Base-by-base conservation (phyloP, 495 filamentous ascomycete genomes). In the Penicillium coffeae region DNA sequence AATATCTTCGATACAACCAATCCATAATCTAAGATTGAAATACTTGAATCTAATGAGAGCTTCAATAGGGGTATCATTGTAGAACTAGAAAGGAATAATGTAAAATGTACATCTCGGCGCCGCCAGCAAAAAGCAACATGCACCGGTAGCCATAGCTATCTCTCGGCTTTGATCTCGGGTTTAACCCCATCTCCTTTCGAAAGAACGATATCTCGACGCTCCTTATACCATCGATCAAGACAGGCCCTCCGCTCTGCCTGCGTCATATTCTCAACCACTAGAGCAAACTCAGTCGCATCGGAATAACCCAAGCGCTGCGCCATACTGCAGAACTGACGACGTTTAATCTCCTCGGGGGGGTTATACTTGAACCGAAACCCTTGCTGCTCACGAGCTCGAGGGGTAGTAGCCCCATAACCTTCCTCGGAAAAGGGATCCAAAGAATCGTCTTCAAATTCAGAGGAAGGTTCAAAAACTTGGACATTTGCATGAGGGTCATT, bases 201-300 rank as follows among this genome's bases (percentile, higher is more conserved):
- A 21, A 59, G 41, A 18, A 68, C 41, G 21, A 65, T 25, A 25
- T 73, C 68, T 60, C 78, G 76, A 51, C 84, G 68, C 55, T 70
- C 66, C 22, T 60, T 52, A 70, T 98, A 96, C 76, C 95, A 97
- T 32, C 66, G 71, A 43, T 95, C 89, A 48, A 98, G 73, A 65
- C 82, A 89, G 42, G 83, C 80, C 56, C 87, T 75, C 60, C 93
- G 64, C 69, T 94, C 79, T 57, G 84, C 88, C 70, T 91, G 89
- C 48, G 89, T 95, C 90, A 89, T 93, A 20, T 86, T 81, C 68
- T 98, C 93, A 10, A 98, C 93, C 8, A 90, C 86, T 37, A 96
- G 76, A 38, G 91, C 94, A 78, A 98, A 98, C 54, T 95, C 88
- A 6, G 81, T 86, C 6, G 82, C 83, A 69, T 81, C 82, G 5